Base-by-base conservation (phyloP, 2,329 filamentous ascomycete genomes). In the Domatiomyces globalis region DNA sequence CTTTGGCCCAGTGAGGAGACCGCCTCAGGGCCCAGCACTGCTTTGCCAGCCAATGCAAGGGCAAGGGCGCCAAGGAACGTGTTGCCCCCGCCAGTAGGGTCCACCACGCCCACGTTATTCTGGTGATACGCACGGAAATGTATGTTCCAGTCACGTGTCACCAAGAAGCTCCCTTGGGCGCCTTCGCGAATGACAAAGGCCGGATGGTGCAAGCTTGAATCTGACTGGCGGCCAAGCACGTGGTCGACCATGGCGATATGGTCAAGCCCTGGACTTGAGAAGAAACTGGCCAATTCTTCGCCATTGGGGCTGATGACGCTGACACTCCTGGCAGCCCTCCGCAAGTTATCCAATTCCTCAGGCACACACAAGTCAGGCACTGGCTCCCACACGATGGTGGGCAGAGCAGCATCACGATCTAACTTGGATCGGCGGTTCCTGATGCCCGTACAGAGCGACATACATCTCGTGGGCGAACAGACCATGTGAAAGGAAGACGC, bases 41-140 rank as follows among this genome's bases (percentile, higher is more conserved):
- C 61, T 5, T 61, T 58, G 2, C 51, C 60, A 52, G 73, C 70
- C 18, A 81, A 65, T 1, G 74, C 77, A 19, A 81, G 71, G 5
- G 76, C 72, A 53, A 83, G 62, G 1, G 77, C 79, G 19, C 80
- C 79, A 7, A 95, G 72, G 61, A 95, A 96, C 0, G 85, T 83
- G 67, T 98, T 98, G 0, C 92, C 92, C 18, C 88, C 92, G 8
- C 92, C 92, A 0, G 92, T 96, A 0, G 90, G 89, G 66, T 96
- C 92, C n/a, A 92, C 71, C 1, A 95, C 87, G 49, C 61, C 54
- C 29, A 62, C 63, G 20, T 54, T 52, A 45, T 55, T 60, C 18
- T 63, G 66, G 62, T 89, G 85, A 63, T 84, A 90, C 6, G 89
- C 85, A 10, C 85, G 86, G 20, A 95, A 69, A 85, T 87, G 94